Conservation (phyloP, 495 filamentous ascomycete genomes). For the Tuber borchii region DNA sequence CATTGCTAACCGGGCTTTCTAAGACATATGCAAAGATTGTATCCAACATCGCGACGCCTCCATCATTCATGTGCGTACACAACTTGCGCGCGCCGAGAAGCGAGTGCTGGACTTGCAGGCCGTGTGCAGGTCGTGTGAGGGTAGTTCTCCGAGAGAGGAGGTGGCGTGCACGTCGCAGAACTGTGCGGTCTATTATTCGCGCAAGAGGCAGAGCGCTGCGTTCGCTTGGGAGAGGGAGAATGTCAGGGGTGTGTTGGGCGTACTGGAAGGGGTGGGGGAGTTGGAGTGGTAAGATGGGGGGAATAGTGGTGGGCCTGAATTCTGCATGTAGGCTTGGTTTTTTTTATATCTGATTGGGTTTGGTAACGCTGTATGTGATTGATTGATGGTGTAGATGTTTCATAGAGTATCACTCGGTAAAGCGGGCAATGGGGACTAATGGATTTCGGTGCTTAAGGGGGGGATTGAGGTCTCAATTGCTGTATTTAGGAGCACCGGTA, state of each 20-base stretch:
- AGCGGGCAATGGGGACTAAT: background rate
- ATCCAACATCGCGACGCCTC: slow-evolving; percentile 51
- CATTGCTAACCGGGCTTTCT: slow-evolving; percentile 21
- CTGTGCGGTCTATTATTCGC: slow-evolving; percentile 86
- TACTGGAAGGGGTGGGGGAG: slow-evolving; percentile 49
- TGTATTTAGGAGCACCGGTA: background rate
- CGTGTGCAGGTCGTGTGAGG: slow-evolving; percentile 77
- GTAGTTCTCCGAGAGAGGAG: slow-evolving; percentile 62
- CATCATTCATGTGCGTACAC: slow-evolving; percentile 55
- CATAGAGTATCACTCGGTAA: background rate
- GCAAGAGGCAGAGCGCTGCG: slow-evolving; percentile 62
- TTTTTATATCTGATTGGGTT: background rate
- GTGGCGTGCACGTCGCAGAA: slow-evolving; percentile 82
- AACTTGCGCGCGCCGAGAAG: slow-evolving; percentile 58
- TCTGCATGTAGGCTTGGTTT: background rate
- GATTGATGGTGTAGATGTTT: background rate
- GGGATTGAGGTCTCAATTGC: background rate
- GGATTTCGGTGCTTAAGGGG: background rate
- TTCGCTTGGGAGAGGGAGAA: slow-evolving; percentile 54
- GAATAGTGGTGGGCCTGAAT: background rate
- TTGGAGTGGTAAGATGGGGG: slow-evolving; percentile 1
- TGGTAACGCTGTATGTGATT: background rate
- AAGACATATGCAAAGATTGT: slow-evolving; percentile 63
- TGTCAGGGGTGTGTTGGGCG: slow-evolving; percentile 52
- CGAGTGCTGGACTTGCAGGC: slow-evolving; percentile 59